Evolutionary conservation across 495 filamentous ascomycete genomes (phyloP), one percentile per base, ranked within the genome.

Genomic region (Haplographium delicatum): DNA sequence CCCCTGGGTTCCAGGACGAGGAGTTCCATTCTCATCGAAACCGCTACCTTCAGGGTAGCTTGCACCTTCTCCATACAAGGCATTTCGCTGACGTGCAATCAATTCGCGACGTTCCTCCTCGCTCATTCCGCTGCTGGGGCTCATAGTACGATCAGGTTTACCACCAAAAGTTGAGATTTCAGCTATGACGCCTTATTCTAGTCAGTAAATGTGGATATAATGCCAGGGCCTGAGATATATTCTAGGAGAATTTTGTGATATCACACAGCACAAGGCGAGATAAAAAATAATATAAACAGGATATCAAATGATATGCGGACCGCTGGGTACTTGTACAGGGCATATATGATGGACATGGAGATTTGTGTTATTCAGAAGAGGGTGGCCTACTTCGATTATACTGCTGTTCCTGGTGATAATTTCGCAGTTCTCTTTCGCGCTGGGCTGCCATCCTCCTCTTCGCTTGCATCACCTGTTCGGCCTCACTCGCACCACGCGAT

Each of bases 381-480:
- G 75, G 74, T 61, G 75, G 76, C 76, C 76, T 80, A 98, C 93
- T 96, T 85, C 91, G 84, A 73, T 96, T 94, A 78, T 94, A 97
- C 82, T 98, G 93, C 79, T 98, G 93, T 78, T 98, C 93, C 75
- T 96, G 93, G 72, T 98, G 93, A 75, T 96, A 97, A 72, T 98
- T 98, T 71, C 93, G 89, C 70, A 98, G 82, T 75, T 98, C 93
- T 70, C 94, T 86, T 78, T 98, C 93, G 71, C 93, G 88, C 72
- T 96, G 91, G 71, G 93, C 93, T 53, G 93, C 93, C 84, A 95
- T 89, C 74, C 91, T 88, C 72, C 93, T 85, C 76, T 98, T 97
- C 65, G 89, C 91, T 80, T 96, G 93, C 80, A 95, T 85, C 83
- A 96, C 87, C 72, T 95, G 90, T 72, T 98, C 93, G 65, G 91